A percentile compares a stretch with the other conserved stretches of the same genome.
phyloP scores from a whole-genome alignment of 371 early-diverging fungal species.

The Actinomucor elegans region DNA sequence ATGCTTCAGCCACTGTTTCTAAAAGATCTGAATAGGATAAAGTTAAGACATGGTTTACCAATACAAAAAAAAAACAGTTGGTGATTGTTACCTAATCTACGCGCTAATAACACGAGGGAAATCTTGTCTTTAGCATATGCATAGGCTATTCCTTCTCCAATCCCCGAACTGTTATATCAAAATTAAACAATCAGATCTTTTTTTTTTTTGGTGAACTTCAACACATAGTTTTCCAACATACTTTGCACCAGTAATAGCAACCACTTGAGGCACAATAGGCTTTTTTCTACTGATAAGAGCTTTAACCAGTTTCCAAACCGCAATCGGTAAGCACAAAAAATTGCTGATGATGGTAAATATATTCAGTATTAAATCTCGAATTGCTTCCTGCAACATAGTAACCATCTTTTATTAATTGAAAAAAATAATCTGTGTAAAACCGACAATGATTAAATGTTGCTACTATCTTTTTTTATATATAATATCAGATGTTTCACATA shows the following conservation, averaged over 20 bases:
- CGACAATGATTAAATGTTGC: too few species aligned
- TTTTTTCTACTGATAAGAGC: not conserved
- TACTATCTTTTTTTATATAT: too few species aligned
- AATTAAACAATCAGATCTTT: not conserved
- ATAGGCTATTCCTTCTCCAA: slow-evolving; percentile 19
- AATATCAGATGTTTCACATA: too few species aligned
- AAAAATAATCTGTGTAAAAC: too few species aligned
- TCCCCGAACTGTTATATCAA: slow-evolving; percentile 12
- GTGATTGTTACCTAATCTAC: slow-evolving; percentile 21
- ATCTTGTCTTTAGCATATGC: slow-evolving; percentile 14
- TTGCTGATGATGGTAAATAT: slow-evolving; percentile 2
- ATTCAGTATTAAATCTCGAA: slow-evolving; percentile 15
- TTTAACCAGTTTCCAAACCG: slow-evolving; percentile 7
- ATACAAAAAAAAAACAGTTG: too few species aligned
- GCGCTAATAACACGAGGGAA: slow-evolving; percentile 19
- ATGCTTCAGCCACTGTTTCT: slow-evolving; percentile 17
- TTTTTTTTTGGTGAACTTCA: not conserved
- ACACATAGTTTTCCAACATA: not conserved
- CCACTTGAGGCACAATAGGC: slow-evolving; percentile 8
- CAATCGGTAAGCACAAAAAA: slow-evolving; percentile 5
- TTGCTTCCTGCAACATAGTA: slow-evolving; percentile 3
- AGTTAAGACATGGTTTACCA: too few species aligned
- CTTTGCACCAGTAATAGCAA: slow-evolving; percentile 25
- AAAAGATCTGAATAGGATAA: slow-evolving; percentile 26
- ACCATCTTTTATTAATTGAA: too few species aligned